Percentiles rank a stretch among this genome's conserved stretches.
Conservation (phyloP, 805 yeast species). For the Schizosaccharomyces osmophilus region DNA sequence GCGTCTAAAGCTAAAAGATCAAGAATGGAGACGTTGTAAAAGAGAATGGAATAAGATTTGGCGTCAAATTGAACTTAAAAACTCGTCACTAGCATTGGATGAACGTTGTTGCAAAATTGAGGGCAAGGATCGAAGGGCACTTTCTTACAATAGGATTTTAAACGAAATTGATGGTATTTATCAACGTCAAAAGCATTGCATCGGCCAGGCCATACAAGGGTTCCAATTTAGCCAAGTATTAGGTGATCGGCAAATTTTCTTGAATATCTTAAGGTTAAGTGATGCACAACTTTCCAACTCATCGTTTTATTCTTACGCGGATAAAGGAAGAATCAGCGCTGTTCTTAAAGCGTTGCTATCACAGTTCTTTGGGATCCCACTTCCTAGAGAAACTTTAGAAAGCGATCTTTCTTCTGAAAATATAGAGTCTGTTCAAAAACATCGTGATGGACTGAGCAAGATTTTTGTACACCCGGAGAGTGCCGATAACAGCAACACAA, state of each 20-base stretch:
- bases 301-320: not conserved
- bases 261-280: not conserved
- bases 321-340: not conserved
- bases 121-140: not conserved
- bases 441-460: not conserved
- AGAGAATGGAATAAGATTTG: slow-evolving; percentile 98
- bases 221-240: not conserved
- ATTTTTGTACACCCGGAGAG: not conserved
- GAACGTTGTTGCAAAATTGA: slow-evolving; percentile 25
- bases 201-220: not conserved
- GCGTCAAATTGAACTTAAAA: slow-evolving; percentile 95
- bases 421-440: not conserved
- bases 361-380: not conserved
- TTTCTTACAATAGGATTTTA: not conserved
- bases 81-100: slow-evolving; percentile 76
- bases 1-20: slow-evolving; percentile 89
- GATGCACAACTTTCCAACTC: not conserved
- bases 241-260: not conserved
- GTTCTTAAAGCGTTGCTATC: not conserved
- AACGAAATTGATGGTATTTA: not conserved
- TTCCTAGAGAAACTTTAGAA: not conserved
- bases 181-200: not conserved
- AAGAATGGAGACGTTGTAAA: slow-evolving; percentile 95
- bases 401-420: not conserved
- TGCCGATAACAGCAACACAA: not conserved